phyloP scores from a whole-genome alignment of 2,329 filamentous ascomycete genomes.

The Hortaea sp. region DNA sequence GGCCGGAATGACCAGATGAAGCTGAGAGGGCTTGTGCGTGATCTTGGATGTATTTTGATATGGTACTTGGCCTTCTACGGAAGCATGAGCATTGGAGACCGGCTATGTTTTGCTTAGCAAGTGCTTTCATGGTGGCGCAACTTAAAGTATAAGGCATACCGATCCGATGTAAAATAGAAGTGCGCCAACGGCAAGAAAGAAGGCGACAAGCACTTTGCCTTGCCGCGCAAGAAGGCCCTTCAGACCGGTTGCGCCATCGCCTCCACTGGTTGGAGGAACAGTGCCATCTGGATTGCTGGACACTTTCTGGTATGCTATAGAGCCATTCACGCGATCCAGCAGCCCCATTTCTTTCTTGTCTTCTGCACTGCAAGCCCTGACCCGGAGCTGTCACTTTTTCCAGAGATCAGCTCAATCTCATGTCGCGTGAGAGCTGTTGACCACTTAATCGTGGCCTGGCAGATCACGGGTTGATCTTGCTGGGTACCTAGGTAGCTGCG shows the following conservation, averaged over 20 bases:
- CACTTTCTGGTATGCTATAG: neutral
- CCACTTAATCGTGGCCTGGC: too few relatives aligned
- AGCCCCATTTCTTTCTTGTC: neutral
- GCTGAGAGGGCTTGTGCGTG: neutral
- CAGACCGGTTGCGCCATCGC: neutral
- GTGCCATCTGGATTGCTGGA: neutral
- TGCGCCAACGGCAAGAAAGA: neutral
- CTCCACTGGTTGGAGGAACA: neutral
- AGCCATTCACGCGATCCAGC: neutral
- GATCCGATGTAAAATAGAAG: neutral
- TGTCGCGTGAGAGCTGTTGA: too few relatives aligned
- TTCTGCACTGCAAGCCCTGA: too few relatives aligned
- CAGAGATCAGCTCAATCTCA: too few relatives aligned
- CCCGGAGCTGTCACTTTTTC: too few relatives aligned
- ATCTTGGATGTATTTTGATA: neutral
- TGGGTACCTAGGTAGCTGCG: too few relatives aligned
- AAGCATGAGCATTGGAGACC: too few relatives aligned
- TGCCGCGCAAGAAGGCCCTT: neutral
- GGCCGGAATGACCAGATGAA: slow-evolving; percentile 7
- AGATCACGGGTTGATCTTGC: too few relatives aligned
- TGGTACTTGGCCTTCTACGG: neutral
- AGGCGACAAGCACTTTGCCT: neutral
- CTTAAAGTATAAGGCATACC: neutral
- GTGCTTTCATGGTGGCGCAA: too few relatives aligned
- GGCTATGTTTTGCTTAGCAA: too few relatives aligned